Evolutionary conservation across 345 rosid species (phyloP).

Genomic region (Eucalyptus pumila): DNA sequence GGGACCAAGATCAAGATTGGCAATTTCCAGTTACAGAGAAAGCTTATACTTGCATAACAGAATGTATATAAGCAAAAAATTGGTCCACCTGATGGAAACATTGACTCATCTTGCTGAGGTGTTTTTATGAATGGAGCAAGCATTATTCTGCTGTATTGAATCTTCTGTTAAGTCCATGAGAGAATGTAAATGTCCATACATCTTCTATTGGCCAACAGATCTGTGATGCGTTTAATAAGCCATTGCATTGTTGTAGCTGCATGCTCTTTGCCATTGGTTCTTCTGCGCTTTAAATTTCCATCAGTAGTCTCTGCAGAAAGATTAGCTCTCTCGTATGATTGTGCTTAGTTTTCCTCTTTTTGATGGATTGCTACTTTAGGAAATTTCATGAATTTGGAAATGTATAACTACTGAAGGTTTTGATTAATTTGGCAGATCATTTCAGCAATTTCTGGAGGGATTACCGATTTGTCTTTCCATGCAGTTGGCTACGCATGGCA

Average conservation of each 20-base stretch:
- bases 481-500: conserved; percentile 96
- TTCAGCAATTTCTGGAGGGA: conserved; percentile 95
- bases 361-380: neutral
- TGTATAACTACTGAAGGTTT: neutral
- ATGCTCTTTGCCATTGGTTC: neutral
- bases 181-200: neutral
- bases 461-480: conserved; percentile 85
- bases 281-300: neutral
- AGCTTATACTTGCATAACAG: neutral
- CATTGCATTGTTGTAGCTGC: neutral
- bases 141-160: neutral
- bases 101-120: neutral
- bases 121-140: neutral
- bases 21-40: neutral
- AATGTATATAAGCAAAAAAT: neutral
- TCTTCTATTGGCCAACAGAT: neutral
- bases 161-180: neutral
- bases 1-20: neutral
- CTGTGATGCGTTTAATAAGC: neutral
- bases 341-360: neutral
- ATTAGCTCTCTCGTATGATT: neutral
- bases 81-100: neutral
- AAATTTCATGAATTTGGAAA: neutral
- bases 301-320: neutral
- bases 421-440: conserved; percentile 1